These are phyloP conservation scores for Diospyros lotus DNA, from an alignment of 148 eudicot species.

Conservation along the genomic window DNA sequence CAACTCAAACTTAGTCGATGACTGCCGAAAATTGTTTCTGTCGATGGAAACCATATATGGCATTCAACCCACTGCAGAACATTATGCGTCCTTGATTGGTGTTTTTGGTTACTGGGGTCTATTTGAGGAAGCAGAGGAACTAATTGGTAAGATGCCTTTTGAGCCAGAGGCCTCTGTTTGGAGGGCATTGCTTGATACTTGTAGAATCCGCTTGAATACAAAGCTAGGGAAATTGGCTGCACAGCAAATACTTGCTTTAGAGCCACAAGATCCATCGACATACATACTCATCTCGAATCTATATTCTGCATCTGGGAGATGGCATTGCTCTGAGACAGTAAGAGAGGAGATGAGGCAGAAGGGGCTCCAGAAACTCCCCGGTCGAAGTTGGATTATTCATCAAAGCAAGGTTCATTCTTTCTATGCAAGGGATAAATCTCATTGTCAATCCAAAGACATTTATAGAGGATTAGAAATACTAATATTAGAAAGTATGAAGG, in stretches of 20 bases:
- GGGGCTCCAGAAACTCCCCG: constrained; percentile 64
- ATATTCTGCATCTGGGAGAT: constrained; percentile 81
- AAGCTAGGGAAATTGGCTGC: constrained; percentile 45
- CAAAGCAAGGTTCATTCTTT: constrained; percentile 61
- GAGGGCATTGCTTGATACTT: constrained; percentile 74
- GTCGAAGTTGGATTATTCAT: constrained; percentile 69
- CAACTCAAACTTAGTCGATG: constrained; percentile 42
- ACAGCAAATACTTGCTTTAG: constrained; percentile 53
- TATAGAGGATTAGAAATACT: constrained; percentile 65
- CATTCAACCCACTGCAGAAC: constrained; percentile 59
- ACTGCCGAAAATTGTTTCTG: constrained; percentile 52
- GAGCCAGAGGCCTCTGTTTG: constrained; percentile 59
- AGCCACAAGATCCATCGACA: constrained; percentile 70
- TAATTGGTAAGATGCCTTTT: constrained; percentile 53
- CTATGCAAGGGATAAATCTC: constrained; percentile 68
- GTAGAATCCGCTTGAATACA: constrained; percentile 41
- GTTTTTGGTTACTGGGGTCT: constrained; percentile 72
- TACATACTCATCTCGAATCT: constrained; percentile 66
- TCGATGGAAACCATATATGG: constrained; percentile 51
- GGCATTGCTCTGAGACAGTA: constrained; percentile 70
- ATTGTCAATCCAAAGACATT: constrained; percentile 59
- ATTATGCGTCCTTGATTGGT: constrained; percentile 66
- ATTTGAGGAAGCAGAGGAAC: constrained; percentile 71
- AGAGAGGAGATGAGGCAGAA: constrained; percentile 67
- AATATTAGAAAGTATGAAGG: constrained; percentile 65